Evolutionary conservation across 78 protist species (phyloP).

Genomic region (Emiliania huxleyi): DNA sequence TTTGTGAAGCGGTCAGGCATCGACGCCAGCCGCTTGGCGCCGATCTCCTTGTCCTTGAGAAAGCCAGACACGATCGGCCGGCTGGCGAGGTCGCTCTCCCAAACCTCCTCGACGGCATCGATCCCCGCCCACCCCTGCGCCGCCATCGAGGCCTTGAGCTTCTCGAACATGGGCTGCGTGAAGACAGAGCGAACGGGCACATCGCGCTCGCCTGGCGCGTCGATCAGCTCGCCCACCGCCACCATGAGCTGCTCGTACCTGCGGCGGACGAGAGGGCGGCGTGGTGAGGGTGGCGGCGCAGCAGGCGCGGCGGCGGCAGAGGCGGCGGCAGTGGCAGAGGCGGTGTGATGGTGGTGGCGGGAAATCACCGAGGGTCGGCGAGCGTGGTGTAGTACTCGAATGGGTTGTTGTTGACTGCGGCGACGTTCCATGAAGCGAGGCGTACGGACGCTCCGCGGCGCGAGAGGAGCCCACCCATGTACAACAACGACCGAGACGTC

Average conservation of each 20-base stretch:
- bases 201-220: constrained; percentile 8
- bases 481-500: no score
- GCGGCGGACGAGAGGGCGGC: not conserved
- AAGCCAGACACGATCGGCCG: not conserved
- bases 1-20: constrained; percentile 42
- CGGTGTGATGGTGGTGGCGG: not conserved
- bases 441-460: no score
- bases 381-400: no score
- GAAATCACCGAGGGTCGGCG: no score
- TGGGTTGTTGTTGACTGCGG: no score
- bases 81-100: not conserved
- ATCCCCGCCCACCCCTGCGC: not conserved
- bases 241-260: constrained; percentile 21
- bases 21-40: constrained; percentile 41
- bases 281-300: not conserved
- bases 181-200: not conserved
- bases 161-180: not conserved
- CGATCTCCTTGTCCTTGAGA: constrained; percentile 15
- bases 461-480: no score
- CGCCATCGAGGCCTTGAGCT: constrained; percentile 11
- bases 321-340: not conserved
- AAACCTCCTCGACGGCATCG: not conserved
- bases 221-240: not conserved
- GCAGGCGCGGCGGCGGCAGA: not conserved
- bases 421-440: no score